A percentile compares a stretch with the other conserved stretches of the same genome.
Evolutionary conservation across 345 rosid genomes (phyloP).

Genomic region (Eucalyptus albens): DNA sequence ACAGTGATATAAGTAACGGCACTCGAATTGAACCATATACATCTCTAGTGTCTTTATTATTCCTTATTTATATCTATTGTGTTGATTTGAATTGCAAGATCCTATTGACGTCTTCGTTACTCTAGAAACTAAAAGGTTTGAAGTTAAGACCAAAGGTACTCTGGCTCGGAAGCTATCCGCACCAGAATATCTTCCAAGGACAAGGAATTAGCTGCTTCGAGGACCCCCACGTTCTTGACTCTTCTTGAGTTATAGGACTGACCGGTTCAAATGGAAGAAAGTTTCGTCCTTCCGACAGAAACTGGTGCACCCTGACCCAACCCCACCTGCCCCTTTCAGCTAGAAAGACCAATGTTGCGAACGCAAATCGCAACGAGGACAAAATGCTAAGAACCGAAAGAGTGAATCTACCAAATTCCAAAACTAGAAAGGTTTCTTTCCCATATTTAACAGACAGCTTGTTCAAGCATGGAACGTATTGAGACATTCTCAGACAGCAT

Average conservation of each 20-base stretch:
- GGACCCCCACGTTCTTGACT: not conserved
- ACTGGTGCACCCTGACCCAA: not conserved
- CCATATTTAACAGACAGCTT: not conserved
- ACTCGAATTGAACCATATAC: fast-evolving
- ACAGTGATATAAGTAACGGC: fast-evolving
- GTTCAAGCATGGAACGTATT: not conserved
- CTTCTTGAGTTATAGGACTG: not conserved
- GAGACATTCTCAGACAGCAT: not conserved
- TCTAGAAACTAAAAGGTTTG: not conserved
- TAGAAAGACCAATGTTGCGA: not conserved
- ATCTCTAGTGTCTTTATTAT: not conserved
- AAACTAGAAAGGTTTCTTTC: not conserved
- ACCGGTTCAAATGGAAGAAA: not conserved
- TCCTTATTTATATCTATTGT: no score
- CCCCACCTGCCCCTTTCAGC: not conserved
- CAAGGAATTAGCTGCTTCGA: not conserved
- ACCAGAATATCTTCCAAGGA: not conserved
- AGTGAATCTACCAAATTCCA: not conserved
- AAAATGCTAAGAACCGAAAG: not conserved
- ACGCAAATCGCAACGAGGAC: not conserved
- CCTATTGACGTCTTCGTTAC: no score
- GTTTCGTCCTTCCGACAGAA: not conserved
- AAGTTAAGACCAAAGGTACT: not conserved
- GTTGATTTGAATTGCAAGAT: no score
- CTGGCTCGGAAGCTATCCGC: not conserved